These are phyloP conservation scores for Pisolithus albus DNA, from an alignment of 768 basidiomycete species.

Conservation along the genomic window DNA sequence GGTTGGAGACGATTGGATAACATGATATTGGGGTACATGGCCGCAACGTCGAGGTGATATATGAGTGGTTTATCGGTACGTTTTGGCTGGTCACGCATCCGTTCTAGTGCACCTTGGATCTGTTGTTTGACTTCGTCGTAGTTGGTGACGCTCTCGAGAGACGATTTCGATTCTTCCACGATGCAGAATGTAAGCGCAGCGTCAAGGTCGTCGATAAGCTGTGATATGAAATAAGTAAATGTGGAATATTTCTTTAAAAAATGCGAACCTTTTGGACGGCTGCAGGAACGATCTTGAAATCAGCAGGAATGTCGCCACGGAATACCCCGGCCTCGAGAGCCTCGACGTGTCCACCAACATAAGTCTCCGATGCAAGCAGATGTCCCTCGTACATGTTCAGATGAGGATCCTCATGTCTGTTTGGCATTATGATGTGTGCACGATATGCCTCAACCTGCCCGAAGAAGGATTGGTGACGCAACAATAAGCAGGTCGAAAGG, in stretches of 20 bases:
- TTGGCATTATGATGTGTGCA: slow-evolving; percentile 93
- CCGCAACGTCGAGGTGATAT: slow-evolving; percentile 97
- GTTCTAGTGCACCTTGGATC: slow-evolving; percentile 72
- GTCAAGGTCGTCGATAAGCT: slow-evolving; percentile 94
- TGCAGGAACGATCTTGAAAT: slow-evolving; percentile 89
- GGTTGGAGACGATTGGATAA: slow-evolving; percentile 98
- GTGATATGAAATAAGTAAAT: not conserved
- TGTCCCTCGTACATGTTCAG: slow-evolving; percentile 94
- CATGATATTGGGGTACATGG: slow-evolving; percentile 99
- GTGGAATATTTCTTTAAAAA: not conserved
- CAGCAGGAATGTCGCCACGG: slow-evolving; percentile 87
- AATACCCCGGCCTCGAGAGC: slow-evolving; percentile 98
- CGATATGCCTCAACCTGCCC: slow-evolving; percentile 90
- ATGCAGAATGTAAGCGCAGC: slow-evolving; percentile 87
- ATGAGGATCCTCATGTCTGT: slow-evolving; percentile 89
- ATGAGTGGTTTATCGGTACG: slow-evolving; percentile 91
- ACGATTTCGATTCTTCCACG: slow-evolving; percentile 72
- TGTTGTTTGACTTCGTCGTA: slow-evolving; percentile 86
- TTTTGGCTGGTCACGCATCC: slow-evolving; percentile 86
- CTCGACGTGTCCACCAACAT: slow-evolving; percentile 98
- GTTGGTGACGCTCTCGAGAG: slow-evolving; percentile 82
- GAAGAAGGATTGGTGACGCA: slow-evolving; percentile 4
- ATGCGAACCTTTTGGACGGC: slow-evolving; percentile 74
- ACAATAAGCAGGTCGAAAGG: not conserved
- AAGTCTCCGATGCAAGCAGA: slow-evolving; percentile 94